Conservation (phyloP, 75 land plant species). For the Picea glauca region DNA sequence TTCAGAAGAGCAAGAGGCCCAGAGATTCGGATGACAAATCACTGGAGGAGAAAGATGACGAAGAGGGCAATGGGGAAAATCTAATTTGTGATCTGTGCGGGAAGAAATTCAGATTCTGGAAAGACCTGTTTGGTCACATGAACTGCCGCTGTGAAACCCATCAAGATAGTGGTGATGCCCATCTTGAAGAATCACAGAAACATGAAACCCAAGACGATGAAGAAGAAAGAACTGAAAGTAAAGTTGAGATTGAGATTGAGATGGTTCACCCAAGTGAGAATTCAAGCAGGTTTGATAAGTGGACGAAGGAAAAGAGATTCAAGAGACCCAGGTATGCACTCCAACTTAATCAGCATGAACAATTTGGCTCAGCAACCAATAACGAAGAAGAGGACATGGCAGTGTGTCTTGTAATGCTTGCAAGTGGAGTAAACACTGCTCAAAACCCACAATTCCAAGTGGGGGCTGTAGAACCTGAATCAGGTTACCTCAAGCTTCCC, state of each 20-base stretch:
- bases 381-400: slow-evolving; percentile 22
- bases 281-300: neutral
- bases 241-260: neutral
- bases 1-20: no score
- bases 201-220: slow-evolving; percentile 1
- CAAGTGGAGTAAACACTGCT: slow-evolving; percentile 3
- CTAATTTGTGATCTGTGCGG: slow-evolving; percentile 42
- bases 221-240: slow-evolving; percentile 10
- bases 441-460: neutral
- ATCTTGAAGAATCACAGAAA: no score
- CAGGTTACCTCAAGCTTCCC: neutral
- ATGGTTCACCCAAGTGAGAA: neutral
- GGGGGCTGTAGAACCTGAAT: slow-evolving; percentile 1
- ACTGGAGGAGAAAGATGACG: neutral
- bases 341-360: neutral
- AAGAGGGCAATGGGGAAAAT: neutral
- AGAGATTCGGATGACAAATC: no score
- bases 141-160: slow-evolving; percentile 30
- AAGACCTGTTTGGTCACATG: slow-evolving; percentile 44
- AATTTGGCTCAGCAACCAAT: neutral
- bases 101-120: slow-evolving; percentile 39
- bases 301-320: slow-evolving; percentile 6
- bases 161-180: no score
- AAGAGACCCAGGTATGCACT: neutral
- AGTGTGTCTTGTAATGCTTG: slow-evolving; percentile 20